Evolutionary conservation across 1,284 basidiomycete genomes (phyloP), one percentile per base, ranked within the genome.

Genomic region (Trametes pubescens): DNA sequence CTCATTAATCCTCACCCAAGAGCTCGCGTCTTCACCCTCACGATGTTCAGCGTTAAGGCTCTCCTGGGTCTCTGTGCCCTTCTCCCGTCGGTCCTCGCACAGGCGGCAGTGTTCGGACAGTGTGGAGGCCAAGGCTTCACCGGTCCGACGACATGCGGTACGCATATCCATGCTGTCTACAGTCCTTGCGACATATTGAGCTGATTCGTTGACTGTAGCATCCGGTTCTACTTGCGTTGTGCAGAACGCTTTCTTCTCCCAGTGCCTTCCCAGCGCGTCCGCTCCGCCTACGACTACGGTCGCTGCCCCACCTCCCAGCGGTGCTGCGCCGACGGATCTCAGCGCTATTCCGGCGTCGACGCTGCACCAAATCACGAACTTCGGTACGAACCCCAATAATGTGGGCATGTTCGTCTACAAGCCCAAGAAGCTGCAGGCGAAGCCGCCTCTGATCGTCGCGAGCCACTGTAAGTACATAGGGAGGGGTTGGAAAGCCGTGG

Each of bases 351-450:
- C 67, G 5, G 63, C 67, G 24, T 69, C 67, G 48, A 67, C 65
- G 24, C 59, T 72, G 13, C 58, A 64, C 34, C 71, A 73, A 64
- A 65, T 74, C 58, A 66, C 62, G 13, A 71, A 79, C 73, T 82
- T 82, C 67, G 82, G 83, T 5, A 60, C 79, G 49, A 86, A 85
- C 74, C 84, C 85, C 2, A 86, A 81, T 58, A 80, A 81, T 65
- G 82, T 85, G 34, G 70, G 73, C 46, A 81, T 84, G 76, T 84
- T 75, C 71, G 72, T 82, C n/a, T 86, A 86, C 78, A 78, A 76
- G 66, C 84, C 85, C 1, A 71, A 78, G 11, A 75, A 71, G 24
- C 75, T 84, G 16, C 76, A 74, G 10, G 60, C 76, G 54, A 77
- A 77, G 7, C 80, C 83, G 0, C 59, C 66, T 10, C 40, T 61